Conservation (phyloP, 768 basidiomycete genomes). For the Nidula microcarpa region DNA sequence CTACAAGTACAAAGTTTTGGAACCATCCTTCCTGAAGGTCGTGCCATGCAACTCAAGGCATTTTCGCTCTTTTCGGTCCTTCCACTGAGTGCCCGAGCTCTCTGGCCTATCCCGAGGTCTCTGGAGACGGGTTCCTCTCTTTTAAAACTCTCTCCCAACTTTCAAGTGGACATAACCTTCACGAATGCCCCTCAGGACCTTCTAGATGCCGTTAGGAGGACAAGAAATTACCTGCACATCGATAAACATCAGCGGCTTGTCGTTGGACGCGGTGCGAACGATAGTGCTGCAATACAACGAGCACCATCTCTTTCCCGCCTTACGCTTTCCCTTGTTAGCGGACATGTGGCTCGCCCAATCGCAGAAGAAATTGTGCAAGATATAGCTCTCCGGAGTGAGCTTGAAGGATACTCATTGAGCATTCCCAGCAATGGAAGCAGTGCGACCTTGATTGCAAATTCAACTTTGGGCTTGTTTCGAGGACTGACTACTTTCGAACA, state of each 20-base stretch:
- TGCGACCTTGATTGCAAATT: slow-evolving; percentile 56
- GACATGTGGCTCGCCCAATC: slow-evolving; percentile 39
- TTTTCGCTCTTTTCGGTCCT: neutral
- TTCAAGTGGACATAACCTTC: slow-evolving; percentile 41
- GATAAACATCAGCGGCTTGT: slow-evolving; percentile 62
- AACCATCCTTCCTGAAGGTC: too few relatives aligned
- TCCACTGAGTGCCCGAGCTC: slow-evolving; percentile 14
- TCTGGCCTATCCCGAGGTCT: slow-evolving; percentile 41
- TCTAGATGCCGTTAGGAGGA: slow-evolving; percentile 47
- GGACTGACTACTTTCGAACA: slow-evolving; percentile 76
- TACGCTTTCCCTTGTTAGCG: slow-evolving; percentile 35
- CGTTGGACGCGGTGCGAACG: slow-evolving; percentile 55
- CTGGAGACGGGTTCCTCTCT: slow-evolving; percentile 35
- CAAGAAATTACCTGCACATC: slow-evolving; percentile 34
- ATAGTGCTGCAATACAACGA: slow-evolving; percentile 30
- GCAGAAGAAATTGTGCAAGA: slow-evolving; percentile 49
- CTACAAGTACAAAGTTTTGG: too few relatives aligned
- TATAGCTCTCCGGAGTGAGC: slow-evolving; percentile 39
- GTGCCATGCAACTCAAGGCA: too few relatives aligned
- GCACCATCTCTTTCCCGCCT: slow-evolving; percentile 43
- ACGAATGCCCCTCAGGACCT: slow-evolving; percentile 51
- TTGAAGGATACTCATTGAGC: slow-evolving; percentile 56
- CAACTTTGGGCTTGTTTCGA: slow-evolving; percentile 65
- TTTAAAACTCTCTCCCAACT: slow-evolving; percentile 28
- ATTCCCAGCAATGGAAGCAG: slow-evolving; percentile 54